These are phyloP conservation scores for Ophiognomonia clavigignenti-juglandacearum DNA, from an alignment of 2,329 filamentous ascomycete species.

Conservation along the genomic window DNA sequence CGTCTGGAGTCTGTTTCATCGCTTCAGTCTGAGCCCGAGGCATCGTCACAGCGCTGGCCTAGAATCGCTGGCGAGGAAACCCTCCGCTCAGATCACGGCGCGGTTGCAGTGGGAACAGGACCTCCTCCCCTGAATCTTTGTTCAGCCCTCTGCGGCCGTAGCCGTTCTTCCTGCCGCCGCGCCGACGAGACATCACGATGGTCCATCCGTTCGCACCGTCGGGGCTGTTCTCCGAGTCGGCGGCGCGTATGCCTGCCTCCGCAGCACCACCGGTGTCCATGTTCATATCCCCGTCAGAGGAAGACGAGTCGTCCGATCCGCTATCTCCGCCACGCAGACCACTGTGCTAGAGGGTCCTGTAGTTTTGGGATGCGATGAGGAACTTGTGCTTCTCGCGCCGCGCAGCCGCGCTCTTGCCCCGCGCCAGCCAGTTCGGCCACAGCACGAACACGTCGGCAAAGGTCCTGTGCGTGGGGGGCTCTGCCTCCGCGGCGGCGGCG, in stretches of 20 bases:
- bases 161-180: neutral
- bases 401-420: conserved; percentile 45
- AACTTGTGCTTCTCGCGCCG: conserved; percentile 45
- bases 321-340: neutral
- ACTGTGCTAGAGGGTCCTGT: conserved; percentile 45
- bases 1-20: too few species aligned
- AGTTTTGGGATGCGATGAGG: conserved; percentile 70
- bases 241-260: too few species aligned
- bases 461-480: conserved; percentile 58
- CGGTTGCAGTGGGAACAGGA: neutral
- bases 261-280: too few species aligned
- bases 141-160: neutral
- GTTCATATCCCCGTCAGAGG: too few species aligned
- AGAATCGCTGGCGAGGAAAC: neutral
- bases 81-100: neutral
- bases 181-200: neutral
- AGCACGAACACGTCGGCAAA: conserved; percentile 81
- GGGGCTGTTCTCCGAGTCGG: neutral
- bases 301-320: neutral
- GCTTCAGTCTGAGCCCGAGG: too few species aligned
- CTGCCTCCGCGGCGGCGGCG: conserved; percentile 36
- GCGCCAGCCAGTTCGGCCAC: conserved; percentile 64
- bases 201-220: neutral
- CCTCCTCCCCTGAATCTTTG: neutral
- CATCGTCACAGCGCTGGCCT: too few species aligned